These are phyloP conservation scores for Shiraia sp. DNA, from an alignment of 2,329 filamentous ascomycete genomes.

Conservation along the genomic window DNA sequence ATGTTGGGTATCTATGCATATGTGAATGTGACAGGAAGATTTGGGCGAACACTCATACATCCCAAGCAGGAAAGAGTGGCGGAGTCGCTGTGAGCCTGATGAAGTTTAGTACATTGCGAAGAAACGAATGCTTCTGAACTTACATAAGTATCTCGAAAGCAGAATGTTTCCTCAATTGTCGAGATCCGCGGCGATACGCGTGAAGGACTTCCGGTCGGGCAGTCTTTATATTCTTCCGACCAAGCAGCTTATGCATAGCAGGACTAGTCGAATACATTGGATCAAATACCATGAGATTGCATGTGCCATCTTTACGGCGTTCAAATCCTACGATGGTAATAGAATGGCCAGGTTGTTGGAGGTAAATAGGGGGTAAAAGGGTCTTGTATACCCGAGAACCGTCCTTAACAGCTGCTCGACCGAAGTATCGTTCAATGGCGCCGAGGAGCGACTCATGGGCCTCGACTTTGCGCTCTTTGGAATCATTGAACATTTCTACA, in stretches of 20 bases:
- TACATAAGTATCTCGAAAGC: constrained; percentile 82
- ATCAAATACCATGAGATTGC: constrained; percentile 83
- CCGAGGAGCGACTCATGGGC: constrained; percentile 62
- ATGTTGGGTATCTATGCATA: constrained; percentile 22
- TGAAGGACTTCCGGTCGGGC: constrained; percentile 60
- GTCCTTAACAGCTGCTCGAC: constrained; percentile 54
- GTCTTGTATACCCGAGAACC: constrained; percentile 69
- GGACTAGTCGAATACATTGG: constrained; percentile 76
- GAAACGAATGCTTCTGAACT: constrained; percentile 32
- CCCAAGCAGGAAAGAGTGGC: constrained; percentile 46
- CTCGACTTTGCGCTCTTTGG: constrained; percentile 52
- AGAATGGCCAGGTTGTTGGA: constrained; percentile 89
- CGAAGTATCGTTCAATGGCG: constrained; percentile 76
- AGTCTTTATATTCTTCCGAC: constrained; percentile 52
- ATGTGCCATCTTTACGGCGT: constrained; percentile 63
- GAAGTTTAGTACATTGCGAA: constrained; percentile 12
- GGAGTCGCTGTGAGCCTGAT: constrained; percentile 42
- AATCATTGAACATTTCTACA: constrained; percentile 58
- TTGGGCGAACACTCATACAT: constrained; percentile 39
- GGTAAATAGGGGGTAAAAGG: constrained; percentile 79
- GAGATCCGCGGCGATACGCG: constrained; percentile 70
- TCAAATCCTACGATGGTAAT: constrained; percentile 89
- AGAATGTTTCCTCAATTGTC: constrained; percentile 70
- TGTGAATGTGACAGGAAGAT: constrained; percentile 4
- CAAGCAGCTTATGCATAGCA: constrained; percentile 62